Evolutionary conservation across 441 rosid species (phyloP).

Genomic region (Pelargonium citronellum): DNA sequence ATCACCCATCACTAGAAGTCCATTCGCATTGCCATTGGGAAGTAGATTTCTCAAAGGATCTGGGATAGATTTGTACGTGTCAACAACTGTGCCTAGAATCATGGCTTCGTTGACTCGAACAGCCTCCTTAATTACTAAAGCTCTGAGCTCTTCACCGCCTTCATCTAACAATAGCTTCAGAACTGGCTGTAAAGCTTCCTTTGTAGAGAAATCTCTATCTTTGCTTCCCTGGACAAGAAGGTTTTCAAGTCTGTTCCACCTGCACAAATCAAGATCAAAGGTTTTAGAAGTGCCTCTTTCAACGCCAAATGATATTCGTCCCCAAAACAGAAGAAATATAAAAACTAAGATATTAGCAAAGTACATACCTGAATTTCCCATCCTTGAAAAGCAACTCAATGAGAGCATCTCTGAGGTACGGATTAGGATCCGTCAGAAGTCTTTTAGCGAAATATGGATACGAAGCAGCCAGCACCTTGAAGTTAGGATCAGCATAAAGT

Average conservation of each 20-base stretch:
- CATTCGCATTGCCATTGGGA: conserved; percentile 45
- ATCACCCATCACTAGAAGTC: conserved; percentile 49
- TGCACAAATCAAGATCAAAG: conserved; percentile 26
- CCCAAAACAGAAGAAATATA: conserved; percentile 3
- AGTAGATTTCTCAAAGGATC: conserved; percentile 43
- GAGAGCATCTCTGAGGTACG: conserved; percentile 94
- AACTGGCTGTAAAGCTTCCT: conserved; percentile 87
- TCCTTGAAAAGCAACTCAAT: conserved; percentile 91
- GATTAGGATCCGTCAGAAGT: conserved; percentile 96
- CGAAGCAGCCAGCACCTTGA: conserved; percentile 93
- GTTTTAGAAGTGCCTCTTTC: conserved; percentile 1
- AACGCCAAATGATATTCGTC: not conserved
- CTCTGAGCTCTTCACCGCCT: conserved; percentile 74
- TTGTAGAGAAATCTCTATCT: conserved; percentile 85
- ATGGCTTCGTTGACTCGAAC: conserved; percentile 74
- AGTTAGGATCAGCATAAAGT: conserved; percentile 84
- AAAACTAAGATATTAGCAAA: conserved; percentile 9
- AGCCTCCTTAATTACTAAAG: conserved; percentile 79
- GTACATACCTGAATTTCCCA: conserved; percentile 70
- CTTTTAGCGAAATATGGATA: conserved; percentile 98
- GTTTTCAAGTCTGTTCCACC: conserved; percentile 96
- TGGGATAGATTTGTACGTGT: conserved; percentile 68
- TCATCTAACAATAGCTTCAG: conserved; percentile 63
- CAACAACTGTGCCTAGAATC: conserved; percentile 48
- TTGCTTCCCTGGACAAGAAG: conserved; percentile 83